These are phyloP conservation scores for Agrostemma githago DNA, from an alignment of 148 eudicot genomes.

Conservation along the genomic window DNA sequence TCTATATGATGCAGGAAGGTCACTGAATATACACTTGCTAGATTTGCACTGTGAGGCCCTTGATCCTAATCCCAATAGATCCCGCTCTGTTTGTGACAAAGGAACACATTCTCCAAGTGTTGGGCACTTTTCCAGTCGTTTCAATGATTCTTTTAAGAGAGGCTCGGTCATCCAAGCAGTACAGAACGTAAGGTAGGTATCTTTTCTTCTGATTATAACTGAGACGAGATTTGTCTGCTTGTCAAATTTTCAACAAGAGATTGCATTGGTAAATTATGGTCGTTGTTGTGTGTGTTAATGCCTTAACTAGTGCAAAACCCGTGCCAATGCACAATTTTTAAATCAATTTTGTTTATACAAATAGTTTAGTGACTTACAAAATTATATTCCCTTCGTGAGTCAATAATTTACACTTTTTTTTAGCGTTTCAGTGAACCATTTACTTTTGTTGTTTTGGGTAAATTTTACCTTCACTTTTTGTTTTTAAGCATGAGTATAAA, in stretches of 20 bases:
- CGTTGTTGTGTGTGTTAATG: background rate
- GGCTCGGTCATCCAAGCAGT: constrained; percentile 39
- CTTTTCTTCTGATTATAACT: constrained; percentile 4
- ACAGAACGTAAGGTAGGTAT: constrained; percentile 61
- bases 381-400: no score
- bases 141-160: constrained; percentile 28
- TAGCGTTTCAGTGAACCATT: no score
- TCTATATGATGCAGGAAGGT: constrained; percentile 68
- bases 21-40: constrained; percentile 46
- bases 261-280: background rate
- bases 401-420: no score
- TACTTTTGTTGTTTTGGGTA: no score
- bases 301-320: background rate
- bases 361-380: no score
- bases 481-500: no score
- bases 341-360: no score
- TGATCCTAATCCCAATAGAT: constrained; percentile 45
- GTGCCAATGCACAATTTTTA: no score
- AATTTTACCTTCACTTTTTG: no score
- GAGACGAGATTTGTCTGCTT: background rate
- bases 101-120: constrained; percentile 30
- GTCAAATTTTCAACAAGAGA: background rate
- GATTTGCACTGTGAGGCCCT: constrained; percentile 73
- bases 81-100: constrained; percentile 24
- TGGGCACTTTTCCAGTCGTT: constrained; percentile 20